phyloP scores from a whole-genome alignment of 2,329 filamentous ascomycete genomes.

The Trematosphaeria pertusa region DNA sequence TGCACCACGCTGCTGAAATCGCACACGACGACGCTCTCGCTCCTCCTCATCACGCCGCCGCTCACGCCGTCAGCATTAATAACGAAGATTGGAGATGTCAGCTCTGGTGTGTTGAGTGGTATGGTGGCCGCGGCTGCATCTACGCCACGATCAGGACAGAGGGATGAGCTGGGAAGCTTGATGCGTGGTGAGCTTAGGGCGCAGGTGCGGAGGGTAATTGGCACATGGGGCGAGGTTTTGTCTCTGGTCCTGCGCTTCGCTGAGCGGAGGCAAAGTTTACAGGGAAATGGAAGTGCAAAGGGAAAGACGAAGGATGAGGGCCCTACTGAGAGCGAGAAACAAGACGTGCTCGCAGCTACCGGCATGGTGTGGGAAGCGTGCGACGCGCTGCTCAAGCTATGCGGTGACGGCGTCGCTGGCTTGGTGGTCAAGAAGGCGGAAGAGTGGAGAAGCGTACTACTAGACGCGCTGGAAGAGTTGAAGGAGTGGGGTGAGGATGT shows the following conservation, averaged over 20 bases:
- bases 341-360: conserved; percentile 66
- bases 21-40: conserved; percentile 85
- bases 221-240: conserved; percentile 68
- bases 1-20: conserved; percentile 77
- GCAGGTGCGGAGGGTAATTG: conserved; percentile 66
- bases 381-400: conserved; percentile 72
- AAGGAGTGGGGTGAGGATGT: conserved; percentile 86
- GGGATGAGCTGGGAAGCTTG: conserved; percentile 43
- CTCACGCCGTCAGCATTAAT: conserved; percentile 80
- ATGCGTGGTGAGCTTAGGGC: conserved; percentile 70
- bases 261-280: conserved; percentile 50
- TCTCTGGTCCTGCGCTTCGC: conserved; percentile 67
- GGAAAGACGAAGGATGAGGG: conserved; percentile 24
- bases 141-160: conserved; percentile 19
- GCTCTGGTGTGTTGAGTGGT: conserved; percentile 74
- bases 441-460: conserved; percentile 75
- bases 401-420: conserved; percentile 71
- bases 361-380: conserved; percentile 85
- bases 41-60: conserved; percentile 84
- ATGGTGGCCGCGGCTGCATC: conserved; percentile 64
- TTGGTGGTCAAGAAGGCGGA: conserved; percentile 75
- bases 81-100: conserved; percentile 75
- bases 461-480: conserved; percentile 84
- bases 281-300: conserved; percentile 7
- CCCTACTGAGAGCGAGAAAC: conserved; percentile 34